These are phyloP conservation scores for Mycena leptocephala DNA, from an alignment of 768 basidiomycete species.

Conservation along the genomic window DNA sequence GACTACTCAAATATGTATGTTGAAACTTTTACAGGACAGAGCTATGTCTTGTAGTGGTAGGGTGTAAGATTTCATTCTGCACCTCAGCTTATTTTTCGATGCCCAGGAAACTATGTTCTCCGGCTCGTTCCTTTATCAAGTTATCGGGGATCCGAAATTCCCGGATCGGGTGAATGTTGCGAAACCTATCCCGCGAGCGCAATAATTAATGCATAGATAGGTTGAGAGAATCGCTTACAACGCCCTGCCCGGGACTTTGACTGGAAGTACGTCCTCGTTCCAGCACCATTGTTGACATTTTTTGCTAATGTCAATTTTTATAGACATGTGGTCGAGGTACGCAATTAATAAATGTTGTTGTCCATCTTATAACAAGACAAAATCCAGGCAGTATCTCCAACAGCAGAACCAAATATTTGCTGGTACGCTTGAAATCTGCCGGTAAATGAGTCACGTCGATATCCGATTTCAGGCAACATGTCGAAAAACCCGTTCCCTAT, in stretches of 20 bases:
- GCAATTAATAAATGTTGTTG: background rate
- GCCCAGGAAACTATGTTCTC: constrained; percentile 74
- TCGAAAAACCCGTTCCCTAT: constrained; percentile 52
- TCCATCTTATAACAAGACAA: background rate
- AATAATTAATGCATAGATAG: constrained; percentile 23
- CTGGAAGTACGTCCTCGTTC: constrained; percentile 53
- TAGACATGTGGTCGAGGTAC: constrained; percentile 54
- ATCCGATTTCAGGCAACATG: too few relatives aligned
- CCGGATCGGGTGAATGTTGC: constrained; percentile 60
- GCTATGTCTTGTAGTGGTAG: constrained; percentile 67
- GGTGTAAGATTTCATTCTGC: constrained; percentile 36
- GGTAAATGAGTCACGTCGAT: too few relatives aligned
- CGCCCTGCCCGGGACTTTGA: constrained; percentile 64
- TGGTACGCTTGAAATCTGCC: too few relatives aligned
- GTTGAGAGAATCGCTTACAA: constrained; percentile 68
- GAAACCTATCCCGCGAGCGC: too few relatives aligned
- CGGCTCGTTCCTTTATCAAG: constrained; percentile 70
- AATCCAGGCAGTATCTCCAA: constrained; percentile 57
- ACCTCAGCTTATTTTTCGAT: background rate
- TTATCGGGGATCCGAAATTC: constrained; percentile 69
- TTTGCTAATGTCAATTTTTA: background rate
- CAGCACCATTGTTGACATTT: background rate
- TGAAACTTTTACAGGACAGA: constrained; percentile 58
- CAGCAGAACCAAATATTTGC: constrained; percentile 62
- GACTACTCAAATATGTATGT: too few relatives aligned